phyloP scores from a whole-genome alignment of 106 monocot genomes.

The Apostasia shenzhenica region DNA sequence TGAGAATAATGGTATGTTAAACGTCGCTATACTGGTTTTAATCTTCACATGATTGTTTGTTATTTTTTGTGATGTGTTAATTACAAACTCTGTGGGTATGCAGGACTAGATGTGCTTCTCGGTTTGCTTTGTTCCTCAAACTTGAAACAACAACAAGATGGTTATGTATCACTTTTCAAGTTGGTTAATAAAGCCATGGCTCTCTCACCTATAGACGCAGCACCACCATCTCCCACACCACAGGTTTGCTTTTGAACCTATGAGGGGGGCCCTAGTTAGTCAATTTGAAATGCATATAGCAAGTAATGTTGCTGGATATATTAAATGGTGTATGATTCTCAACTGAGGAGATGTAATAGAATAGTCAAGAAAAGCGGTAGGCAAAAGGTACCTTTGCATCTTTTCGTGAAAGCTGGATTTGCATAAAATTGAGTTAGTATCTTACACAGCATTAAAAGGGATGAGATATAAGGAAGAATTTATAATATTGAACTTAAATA shows the following conservation, averaged over 20 bases:
- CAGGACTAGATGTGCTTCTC: conserved; percentile 90
- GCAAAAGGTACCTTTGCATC: too few relatives aligned
- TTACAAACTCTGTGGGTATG: conserved; percentile 6
- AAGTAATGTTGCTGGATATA: neutral
- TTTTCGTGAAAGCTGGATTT: too few relatives aligned
- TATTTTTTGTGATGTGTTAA: neutral
- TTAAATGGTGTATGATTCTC: neutral
- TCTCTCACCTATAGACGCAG: conserved; percentile 85
- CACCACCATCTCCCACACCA: conserved; percentile 94
- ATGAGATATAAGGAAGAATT: too few relatives aligned
- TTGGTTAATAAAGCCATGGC: conserved; percentile 82
- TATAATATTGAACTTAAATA: too few relatives aligned
- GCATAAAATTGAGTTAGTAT: too few relatives aligned
- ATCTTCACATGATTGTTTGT: neutral
- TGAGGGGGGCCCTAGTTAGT: neutral
- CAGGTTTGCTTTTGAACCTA: conserved; percentile 37
- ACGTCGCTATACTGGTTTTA: neutral
- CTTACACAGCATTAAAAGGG: too few relatives aligned
- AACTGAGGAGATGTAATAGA: too few relatives aligned
- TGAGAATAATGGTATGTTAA: conserved; percentile 70
- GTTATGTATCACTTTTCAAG: conserved; percentile 69
- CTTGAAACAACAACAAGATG: conserved; percentile 84
- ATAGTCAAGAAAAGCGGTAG: too few relatives aligned
- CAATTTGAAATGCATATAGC: neutral
- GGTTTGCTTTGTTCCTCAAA: conserved; percentile 68